Evolutionary conservation across 352 stramenopile species (phyloP), one percentile per base, ranked within the genome.

Genomic region (Pythium aquatile): DNA sequence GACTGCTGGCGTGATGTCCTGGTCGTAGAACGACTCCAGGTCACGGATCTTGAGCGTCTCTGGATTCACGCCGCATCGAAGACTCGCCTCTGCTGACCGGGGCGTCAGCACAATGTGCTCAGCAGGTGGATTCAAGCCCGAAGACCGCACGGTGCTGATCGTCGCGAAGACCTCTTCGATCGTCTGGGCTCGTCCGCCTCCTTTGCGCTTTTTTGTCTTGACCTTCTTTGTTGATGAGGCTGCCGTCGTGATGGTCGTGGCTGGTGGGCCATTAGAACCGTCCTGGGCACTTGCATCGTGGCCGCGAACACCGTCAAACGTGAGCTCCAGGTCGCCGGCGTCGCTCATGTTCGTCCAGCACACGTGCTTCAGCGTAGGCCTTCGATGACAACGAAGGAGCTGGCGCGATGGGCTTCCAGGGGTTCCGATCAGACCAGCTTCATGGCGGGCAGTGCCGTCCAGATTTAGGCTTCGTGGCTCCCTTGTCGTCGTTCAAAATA

Each of bases 21-120:
- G 55, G 59, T 97, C 87, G 65, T 91, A 94, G 61, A 98, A 98
- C 17, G 84, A 96, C 58, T 97, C 92, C 28, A 98, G 76, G 63
- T 97, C 88, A 11, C 92, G 87, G 29, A 98, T 90, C 61, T 93
- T 91, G 57, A 98, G 77, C 7, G 94, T 95, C 70, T 98, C 91
- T 2, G 92, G 89, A 70, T 98, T 97, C 16, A 98, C 83, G 20
- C 92, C 92, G 61, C 89, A 93, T 9, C 85, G 81, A n/a, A 98
- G 69, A 72, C 92, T 97, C 39, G 85, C 76, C 69, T 98, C 91
- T 1, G 91, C 91, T 0, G 87, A 97, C 2, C 90, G 79, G 7
- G 92, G 92, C 2, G 91, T 96, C 39, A 98, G 73, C 24, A 97
- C 76, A 42, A 96, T 90, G 17, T 83, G 79, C 48, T 90, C 79